Evolutionary conservation across 805 yeast species (phyloP).

Genomic region (Zygotorulaspora danielsina): DNA sequence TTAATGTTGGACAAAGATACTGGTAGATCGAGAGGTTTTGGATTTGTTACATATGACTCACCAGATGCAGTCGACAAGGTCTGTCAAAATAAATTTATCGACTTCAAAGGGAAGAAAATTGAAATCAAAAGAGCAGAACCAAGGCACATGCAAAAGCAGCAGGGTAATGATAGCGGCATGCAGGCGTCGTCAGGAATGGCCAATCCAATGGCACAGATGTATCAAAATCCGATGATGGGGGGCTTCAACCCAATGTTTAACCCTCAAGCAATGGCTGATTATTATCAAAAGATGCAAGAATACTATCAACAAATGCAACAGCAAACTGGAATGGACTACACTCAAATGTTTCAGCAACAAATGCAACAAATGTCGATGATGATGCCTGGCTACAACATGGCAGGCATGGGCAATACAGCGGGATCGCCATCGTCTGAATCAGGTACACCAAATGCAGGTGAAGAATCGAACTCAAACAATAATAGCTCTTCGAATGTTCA

Average conservation of each 20-base stretch:
- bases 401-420: conserved; percentile 16
- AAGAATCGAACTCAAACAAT: conserved; percentile 17
- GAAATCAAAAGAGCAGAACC: conserved; percentile 84
- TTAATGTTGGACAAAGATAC: conserved; percentile 96
- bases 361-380: conserved; percentile 37
- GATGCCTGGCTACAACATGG: conserved; percentile 31
- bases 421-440: conserved; percentile 20
- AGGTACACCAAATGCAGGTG: conserved; percentile 22
- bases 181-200: conserved; percentile 21
- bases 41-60: conserved; percentile 91
- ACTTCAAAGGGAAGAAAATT: conserved; percentile 80
- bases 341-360: conserved; percentile 35
- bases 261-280: conserved; percentile 59
- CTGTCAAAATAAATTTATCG: conserved; percentile 72
- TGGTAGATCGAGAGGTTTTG: conserved; percentile 95
- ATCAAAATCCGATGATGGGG: conserved; percentile 35
- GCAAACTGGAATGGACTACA: conserved; percentile 35
- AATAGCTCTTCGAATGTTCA: conserved; percentile 27
- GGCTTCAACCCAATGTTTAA: conserved; percentile 36
- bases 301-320: conserved; percentile 39
- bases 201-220: conserved; percentile 29
- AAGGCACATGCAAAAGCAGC: conserved; percentile 58
- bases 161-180: conserved; percentile 14
- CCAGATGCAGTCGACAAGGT: conserved; percentile 92
- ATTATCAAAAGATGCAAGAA: conserved; percentile 58